Evolutionary conservation across 2,329 filamentous ascomycete species (phyloP), one percentile per base, ranked within the genome.

Genomic region (Aspergillus texensis): DNA sequence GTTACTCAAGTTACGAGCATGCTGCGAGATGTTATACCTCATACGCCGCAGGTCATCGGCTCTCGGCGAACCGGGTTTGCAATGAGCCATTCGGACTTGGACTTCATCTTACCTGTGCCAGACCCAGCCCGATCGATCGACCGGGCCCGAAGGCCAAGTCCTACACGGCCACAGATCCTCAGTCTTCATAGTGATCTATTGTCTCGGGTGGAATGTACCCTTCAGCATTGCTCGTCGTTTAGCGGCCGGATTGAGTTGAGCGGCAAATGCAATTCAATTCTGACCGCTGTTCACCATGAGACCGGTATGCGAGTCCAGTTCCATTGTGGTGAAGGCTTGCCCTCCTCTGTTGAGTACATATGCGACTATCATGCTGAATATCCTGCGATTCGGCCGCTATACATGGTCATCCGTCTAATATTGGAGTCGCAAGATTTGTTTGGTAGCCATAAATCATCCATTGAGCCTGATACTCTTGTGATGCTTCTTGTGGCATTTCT

Each of bases 401-500:
- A 84, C 69, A 74, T 79, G 34, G 70, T 84, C 12, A 62, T 85
- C 30, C 85, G 84, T 65, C 77, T 82, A 57, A 76, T 81, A 19
- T 76, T 89, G 46, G 79, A 84, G 58, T 75, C 83, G 26, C 81
- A 84, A 45, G 79, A 78, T 28, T 71, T 89, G 2, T 79, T 80
- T 36, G 81, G 84, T 58, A 78, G 82, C 21, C 80, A 75, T 60
- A 69, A 73, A 3, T 81, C 82, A n/a, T 84, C 85, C 1, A 73
- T 88, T 39, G 81, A 81, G 19, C 82, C 85, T 0, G 87, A 88
- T 69, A 77, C 81, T 14, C 75, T 87, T 11, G 81, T 86, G 69
- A 84, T 87, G 76, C 84, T 88, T 79, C 73, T 88, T 21, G 82
- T 85, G 16, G 84, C 85, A 6, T 81, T 83, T 32, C 73, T 88